Evolutionary conservation across 495 filamentous ascomycete species (phyloP).

Genomic region (Penicillium steckii): DNA sequence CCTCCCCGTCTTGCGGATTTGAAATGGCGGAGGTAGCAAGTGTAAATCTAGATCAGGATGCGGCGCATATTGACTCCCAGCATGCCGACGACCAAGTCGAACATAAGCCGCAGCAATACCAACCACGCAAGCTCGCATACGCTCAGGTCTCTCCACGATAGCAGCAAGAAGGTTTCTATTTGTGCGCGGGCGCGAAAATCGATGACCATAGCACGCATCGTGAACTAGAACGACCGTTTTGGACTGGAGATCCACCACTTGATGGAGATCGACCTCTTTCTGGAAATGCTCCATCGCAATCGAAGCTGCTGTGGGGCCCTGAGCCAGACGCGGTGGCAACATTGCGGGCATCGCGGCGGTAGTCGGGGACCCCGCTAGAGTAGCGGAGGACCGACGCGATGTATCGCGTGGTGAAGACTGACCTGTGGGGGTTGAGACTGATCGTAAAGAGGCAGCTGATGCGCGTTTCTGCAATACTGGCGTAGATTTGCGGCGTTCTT

Average conservation of each 20-base stretch:
- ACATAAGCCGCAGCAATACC: slow-evolving; percentile 89
- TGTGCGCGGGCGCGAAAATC: slow-evolving; percentile 77
- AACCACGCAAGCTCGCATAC: slow-evolving; percentile 78
- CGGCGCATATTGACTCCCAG: slow-evolving; percentile 64
- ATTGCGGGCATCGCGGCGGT: slow-evolving; percentile 26
- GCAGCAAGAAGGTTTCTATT: slow-evolving; percentile 61
- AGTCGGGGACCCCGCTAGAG: slow-evolving; percentile 38
- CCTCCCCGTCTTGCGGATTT: slow-evolving; percentile 71
- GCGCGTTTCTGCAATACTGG: slow-evolving; percentile 45
- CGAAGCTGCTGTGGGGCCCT: slow-evolving; percentile 57
- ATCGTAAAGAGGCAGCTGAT: slow-evolving; percentile 45
- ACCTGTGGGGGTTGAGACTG: slow-evolving; percentile 26
- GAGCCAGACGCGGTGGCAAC: slow-evolving; percentile 22
- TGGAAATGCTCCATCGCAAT: slow-evolving; percentile 70
- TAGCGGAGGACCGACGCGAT: slow-evolving; percentile 48
- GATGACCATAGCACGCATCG: slow-evolving; percentile 91
- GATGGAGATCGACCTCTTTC: slow-evolving; percentile 65
- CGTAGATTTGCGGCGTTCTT: slow-evolving; percentile 45
- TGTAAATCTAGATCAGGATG: slow-evolving; percentile 52
- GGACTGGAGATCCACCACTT: slow-evolving; percentile 47
- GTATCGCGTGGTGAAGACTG: slow-evolving; percentile 34
- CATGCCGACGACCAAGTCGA: slow-evolving; percentile 76
- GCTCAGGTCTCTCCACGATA: slow-evolving; percentile 91
- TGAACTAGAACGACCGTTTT: slow-evolving; percentile 82
- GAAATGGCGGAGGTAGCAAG: slow-evolving; percentile 62